phyloP scores from a whole-genome alignment of 2,329 filamentous ascomycete genomes.

The Penicillium sp. region DNA sequence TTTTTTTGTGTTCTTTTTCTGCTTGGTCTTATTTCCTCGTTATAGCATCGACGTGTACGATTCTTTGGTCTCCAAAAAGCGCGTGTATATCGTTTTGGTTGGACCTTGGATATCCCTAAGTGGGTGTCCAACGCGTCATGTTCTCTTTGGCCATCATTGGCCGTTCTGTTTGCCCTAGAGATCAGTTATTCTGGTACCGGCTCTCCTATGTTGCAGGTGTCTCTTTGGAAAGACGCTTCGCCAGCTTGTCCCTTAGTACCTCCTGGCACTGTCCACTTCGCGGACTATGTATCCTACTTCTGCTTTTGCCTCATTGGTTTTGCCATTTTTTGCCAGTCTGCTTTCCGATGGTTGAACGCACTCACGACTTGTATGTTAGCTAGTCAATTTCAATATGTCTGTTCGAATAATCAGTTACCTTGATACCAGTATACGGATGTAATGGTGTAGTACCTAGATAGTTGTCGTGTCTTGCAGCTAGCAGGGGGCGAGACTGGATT shows the following conservation, averaged over 20 bases:
- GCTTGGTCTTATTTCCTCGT: conserved; percentile 7
- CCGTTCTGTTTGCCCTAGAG: not conserved
- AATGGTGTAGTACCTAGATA: not conserved
- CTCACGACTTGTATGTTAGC: conserved; percentile 25
- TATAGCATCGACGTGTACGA: conserved; percentile 14
- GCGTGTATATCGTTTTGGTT: conserved; percentile 56
- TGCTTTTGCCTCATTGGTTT: conserved; percentile 47
- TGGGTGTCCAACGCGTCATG: not conserved
- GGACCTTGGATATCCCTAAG: not conserved
- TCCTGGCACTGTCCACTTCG: not conserved
- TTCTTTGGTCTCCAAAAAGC: conserved; percentile 2
- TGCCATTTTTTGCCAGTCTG: conserved; percentile 5
- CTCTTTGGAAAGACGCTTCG: not conserved
- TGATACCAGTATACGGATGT: not conserved
- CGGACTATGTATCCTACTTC: conserved; percentile 4
- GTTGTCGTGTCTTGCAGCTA: not conserved
- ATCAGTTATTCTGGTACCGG: not conserved
- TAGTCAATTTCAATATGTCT: conserved; percentile 8
- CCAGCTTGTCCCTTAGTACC: not conserved
- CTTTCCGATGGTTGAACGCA: conserved; percentile 15
- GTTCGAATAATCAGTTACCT: not conserved
- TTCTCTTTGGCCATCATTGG: not conserved
- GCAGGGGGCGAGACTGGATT: too few species aligned
- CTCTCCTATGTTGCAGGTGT: not conserved
- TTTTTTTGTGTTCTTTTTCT: conserved; percentile 18